A percentile compares a stretch with the other conserved stretches of the same genome.
Conservation (phyloP, 768 basidiomycete species). For the Termitomyces sp. region DNA sequence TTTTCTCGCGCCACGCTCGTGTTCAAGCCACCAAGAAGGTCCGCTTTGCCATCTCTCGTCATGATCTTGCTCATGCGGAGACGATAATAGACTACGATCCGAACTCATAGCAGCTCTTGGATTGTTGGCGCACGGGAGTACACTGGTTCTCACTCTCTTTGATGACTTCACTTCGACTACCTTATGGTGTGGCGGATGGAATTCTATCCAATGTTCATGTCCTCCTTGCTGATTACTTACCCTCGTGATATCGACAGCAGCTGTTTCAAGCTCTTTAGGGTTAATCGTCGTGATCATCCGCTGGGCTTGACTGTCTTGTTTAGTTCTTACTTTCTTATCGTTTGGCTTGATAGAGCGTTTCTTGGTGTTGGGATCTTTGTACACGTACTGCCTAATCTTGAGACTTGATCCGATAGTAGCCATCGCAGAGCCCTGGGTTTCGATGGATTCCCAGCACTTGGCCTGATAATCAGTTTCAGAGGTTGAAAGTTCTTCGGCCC, state of each 20-base stretch:
- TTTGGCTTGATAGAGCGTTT: background rate
- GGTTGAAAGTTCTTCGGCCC: background rate
- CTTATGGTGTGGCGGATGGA: background rate
- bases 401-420: background rate
- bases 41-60: background rate
- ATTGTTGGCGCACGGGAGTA: background rate
- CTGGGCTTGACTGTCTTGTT: background rate
- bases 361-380: background rate
- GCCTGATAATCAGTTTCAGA: background rate
- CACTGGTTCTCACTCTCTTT: background rate
- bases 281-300: no score
- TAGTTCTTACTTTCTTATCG: background rate
- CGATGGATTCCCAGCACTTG: background rate
- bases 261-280: no score
- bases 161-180: background rate
- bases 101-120: background rate
- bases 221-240: background rate
- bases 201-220: background rate
- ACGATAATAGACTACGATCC: background rate
- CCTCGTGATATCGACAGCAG: no score
- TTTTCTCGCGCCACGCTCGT: background rate
- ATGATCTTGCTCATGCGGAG: background rate
- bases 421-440: background rate
- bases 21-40: background rate
- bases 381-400: background rate